Evolutionary conservation across 192 early-diverging fungal species (phyloP).

Genomic region (Backusella sp.): DNA sequence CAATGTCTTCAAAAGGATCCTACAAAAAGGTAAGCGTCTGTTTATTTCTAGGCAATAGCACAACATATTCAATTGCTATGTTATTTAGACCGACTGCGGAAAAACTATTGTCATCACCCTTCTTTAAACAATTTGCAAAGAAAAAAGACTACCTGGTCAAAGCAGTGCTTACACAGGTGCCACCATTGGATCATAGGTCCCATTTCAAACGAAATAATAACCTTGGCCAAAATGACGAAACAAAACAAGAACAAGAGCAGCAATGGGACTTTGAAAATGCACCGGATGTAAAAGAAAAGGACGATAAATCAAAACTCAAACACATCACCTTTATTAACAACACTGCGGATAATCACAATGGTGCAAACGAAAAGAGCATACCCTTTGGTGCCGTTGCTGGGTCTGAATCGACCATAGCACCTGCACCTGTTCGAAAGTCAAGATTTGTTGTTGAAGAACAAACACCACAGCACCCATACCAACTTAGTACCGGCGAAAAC

Average conservation of each 20-base stretch:
- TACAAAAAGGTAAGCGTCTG: conserved; percentile 46
- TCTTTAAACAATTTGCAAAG: conserved; percentile 76
- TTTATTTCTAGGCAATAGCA: not conserved
- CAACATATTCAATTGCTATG: too few relatives aligned
- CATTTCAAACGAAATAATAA: conserved; percentile 49
- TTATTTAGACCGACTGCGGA: conserved; percentile 69
- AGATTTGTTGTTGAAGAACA: conserved; percentile 12
- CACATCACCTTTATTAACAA: conserved; percentile 23
- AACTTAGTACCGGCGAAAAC: not conserved
- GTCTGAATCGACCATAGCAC: not conserved
- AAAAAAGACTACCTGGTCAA: conserved; percentile 64
- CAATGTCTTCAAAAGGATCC: conserved; percentile 80
- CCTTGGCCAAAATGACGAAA: conserved; percentile 13
- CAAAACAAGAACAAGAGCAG: not conserved
- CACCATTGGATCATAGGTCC: conserved; percentile 68
- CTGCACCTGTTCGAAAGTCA: not conserved
- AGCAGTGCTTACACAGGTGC: conserved; percentile 55
- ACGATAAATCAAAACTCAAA: not conserved
- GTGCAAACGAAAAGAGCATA: not conserved
- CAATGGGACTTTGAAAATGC: conserved; percentile 66
- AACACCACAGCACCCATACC: conserved; percentile 1
- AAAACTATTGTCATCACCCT: conserved; percentile 69
- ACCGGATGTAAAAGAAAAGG: conserved; percentile 10
- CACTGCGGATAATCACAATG: not conserved
- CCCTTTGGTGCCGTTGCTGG: not conserved